Conservation (phyloP, 148 eudicot genomes). For the Euryodendron excelsum region DNA sequence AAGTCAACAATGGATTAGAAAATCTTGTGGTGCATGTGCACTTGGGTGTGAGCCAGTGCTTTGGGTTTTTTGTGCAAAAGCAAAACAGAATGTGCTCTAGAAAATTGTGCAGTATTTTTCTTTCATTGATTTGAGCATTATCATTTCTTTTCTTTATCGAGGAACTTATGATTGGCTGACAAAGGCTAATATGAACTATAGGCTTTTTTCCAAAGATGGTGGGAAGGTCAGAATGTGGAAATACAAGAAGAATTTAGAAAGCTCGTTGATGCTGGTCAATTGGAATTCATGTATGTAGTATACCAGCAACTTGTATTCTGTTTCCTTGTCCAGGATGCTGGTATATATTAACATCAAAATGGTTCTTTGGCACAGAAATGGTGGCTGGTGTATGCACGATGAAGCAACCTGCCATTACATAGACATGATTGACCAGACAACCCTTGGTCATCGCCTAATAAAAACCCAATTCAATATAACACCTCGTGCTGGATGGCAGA, state of each 20-base stretch:
- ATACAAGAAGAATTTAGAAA: conserved; percentile 54
- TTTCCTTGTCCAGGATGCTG: not conserved
- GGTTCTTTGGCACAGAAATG: conserved; percentile 51
- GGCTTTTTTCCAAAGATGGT: conserved; percentile 92
- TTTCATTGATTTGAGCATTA: not conserved
- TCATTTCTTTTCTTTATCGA: not conserved
- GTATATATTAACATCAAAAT: conserved; percentile 6
- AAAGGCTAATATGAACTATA: conserved; percentile 19
- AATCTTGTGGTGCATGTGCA: not conserved
- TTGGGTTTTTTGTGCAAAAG: not conserved
- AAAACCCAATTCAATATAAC: conserved; percentile 63
- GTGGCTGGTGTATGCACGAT: conserved; percentile 98
- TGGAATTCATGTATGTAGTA: conserved; percentile 67
- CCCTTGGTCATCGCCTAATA: conserved; percentile 66
- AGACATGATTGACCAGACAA: conserved; percentile 96
- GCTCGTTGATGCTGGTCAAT: conserved; percentile 63
- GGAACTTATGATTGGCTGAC: not conserved
- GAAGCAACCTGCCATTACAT: conserved; percentile 80
- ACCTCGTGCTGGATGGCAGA: conserved; percentile 97
- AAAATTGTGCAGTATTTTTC: not conserved
- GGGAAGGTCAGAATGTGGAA: conserved; percentile 56
- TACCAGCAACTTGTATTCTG: not conserved
- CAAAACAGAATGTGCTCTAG: not conserved
- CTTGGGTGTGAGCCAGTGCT: not conserved
- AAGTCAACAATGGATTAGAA: not conserved